These are phyloP conservation scores for Geosmithia morbida DNA, from an alignment of 2,329 filamentous ascomycete genomes.

Conservation along the genomic window DNA sequence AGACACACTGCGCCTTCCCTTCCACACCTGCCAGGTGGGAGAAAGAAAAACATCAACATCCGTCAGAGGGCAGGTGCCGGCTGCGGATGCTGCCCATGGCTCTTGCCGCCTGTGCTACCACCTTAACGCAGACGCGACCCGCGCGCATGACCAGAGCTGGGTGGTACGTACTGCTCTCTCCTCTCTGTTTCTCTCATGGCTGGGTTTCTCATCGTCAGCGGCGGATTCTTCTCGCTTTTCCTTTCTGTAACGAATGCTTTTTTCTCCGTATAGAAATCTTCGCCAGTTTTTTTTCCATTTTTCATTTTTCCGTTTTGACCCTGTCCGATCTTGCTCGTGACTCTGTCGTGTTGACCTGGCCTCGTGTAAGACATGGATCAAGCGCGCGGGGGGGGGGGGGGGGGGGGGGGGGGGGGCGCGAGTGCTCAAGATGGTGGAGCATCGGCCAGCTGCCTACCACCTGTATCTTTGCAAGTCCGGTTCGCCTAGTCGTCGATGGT, in stretches of 20 bases:
- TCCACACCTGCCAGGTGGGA: background rate
- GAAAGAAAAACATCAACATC: background rate
- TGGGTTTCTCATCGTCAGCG: background rate
- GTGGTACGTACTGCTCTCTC: background rate
- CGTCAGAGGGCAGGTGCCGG: background rate
- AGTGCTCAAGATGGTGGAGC: background rate
- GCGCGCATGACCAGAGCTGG: slow-evolving; percentile 1
- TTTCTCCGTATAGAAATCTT: background rate
- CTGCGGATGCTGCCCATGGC: background rate
- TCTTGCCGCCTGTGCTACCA: slow-evolving; percentile 2
- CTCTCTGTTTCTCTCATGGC: background rate
- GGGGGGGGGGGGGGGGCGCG: too few relatives aligned
- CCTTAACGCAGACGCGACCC: slow-evolving; percentile 2
- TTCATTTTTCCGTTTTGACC: too few relatives aligned
- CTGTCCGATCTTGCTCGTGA: slow-evolving; percentile 44
- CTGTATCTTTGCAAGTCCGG: too few relatives aligned
- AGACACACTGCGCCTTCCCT: background rate
- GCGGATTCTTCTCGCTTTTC: background rate
- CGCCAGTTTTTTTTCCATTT: background rate
- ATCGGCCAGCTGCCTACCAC: background rate
- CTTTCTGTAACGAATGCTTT: too few relatives aligned
- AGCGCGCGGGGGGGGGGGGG: too few relatives aligned
- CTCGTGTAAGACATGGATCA: background rate
- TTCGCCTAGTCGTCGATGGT: background rate
- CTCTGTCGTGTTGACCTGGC: background rate